These are phyloP conservation scores for Gastrolobium villosum DNA, from an alignment of 306 rosid species.

Conservation along the genomic window DNA sequence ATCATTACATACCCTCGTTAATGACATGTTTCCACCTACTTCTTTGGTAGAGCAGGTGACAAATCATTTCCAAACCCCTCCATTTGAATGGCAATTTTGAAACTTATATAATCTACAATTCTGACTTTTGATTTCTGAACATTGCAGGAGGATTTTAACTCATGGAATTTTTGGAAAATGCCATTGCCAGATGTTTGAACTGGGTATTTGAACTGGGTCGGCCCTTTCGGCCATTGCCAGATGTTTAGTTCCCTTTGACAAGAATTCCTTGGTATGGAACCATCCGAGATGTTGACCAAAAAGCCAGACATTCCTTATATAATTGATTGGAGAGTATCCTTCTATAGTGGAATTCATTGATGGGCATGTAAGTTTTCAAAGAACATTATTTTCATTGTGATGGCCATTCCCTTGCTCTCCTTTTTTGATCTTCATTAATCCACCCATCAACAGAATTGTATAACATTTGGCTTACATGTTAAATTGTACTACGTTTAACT, in stretches of 20 bases:
- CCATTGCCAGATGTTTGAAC: constrained; percentile 79
- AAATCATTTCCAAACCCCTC: background rate
- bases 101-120: constrained; percentile 4
- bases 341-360: constrained; percentile 29
- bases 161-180: constrained; percentile 93
- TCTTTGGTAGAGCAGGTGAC: constrained; percentile 88
- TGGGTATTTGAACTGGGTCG: no score
- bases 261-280: constrained; percentile 26
- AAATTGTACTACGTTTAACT: background rate
- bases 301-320: constrained; percentile 19
- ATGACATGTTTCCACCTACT: constrained; percentile 99
- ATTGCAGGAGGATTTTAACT: constrained; percentile 89
- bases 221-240: constrained; percentile 27
- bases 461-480: constrained; percentile 45
- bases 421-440: constrained; percentile 40
- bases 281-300: constrained; percentile 25
- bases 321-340: constrained; percentile 27
- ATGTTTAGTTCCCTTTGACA: constrained; percentile 36
- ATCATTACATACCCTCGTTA: constrained; percentile 92
- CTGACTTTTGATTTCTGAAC: constrained; percentile 31
- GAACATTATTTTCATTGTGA: constrained; percentile 38
- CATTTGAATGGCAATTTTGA: constrained; percentile 4
- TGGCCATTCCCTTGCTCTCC: constrained; percentile 40
- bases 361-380: constrained; percentile 40
- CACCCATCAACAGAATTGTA: constrained; percentile 37